Percentiles rank a stretch among this genome's conserved stretches.
phyloP scores from a whole-genome alignment of 345 rosid species.

The Carallia pectinifolia region DNA sequence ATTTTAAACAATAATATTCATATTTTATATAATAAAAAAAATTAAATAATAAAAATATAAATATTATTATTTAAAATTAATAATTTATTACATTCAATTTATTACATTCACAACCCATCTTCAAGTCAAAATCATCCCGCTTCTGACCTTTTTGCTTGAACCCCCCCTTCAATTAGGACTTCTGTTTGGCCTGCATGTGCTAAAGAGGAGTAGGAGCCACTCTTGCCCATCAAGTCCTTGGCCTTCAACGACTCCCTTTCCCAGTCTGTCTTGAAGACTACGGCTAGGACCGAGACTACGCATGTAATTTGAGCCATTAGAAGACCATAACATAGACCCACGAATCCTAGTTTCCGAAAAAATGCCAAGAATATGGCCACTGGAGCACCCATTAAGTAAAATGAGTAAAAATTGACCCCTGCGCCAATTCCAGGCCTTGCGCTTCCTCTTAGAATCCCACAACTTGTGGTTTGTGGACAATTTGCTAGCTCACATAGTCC shows the following conservation, averaged over 20 bases:
- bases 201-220: background rate
- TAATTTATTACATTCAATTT: no score
- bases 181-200: conserved; percentile 27
- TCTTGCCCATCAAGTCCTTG: conserved; percentile 51
- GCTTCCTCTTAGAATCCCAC: conserved; percentile 81
- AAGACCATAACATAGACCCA: conserved; percentile 81
- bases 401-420: conserved; percentile 65
- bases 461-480: conserved; percentile 89
- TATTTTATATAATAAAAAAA: no score
- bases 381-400: conserved; percentile 84
- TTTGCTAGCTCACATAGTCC: conserved; percentile 94
- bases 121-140: no score
- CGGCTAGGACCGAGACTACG: conserved; percentile 50
- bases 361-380: conserved; percentile 60
- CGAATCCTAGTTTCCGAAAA: conserved; percentile 50
- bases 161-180: conserved; percentile 39
- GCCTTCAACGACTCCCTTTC: conserved; percentile 61
- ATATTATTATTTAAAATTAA: no score
- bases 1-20: no score
- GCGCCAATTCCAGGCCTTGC: conserved; percentile 81
- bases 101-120: no score
- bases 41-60: no score
- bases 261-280: conserved; percentile 70
- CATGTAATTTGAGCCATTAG: conserved; percentile 78
- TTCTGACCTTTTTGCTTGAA: background rate